A percentile compares a stretch with the other conserved stretches of the same genome.
These are phyloP conservation scores for Fusarium odoratissimum DNA, from an alignment of 2,329 filamentous ascomycete genomes.

Conservation along the genomic window DNA sequence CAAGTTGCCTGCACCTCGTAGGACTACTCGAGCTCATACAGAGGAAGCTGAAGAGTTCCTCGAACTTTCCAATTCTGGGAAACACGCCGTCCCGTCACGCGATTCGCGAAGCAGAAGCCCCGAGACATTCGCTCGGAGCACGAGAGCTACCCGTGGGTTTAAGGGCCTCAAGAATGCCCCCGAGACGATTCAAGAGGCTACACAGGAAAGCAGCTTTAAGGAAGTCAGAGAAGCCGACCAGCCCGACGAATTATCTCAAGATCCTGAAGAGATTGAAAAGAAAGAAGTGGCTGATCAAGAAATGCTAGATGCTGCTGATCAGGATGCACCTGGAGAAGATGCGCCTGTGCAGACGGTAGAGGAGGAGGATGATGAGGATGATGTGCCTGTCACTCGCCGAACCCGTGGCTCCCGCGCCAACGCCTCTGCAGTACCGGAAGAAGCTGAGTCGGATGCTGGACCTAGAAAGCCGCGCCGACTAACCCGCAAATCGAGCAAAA, in stretches of 20 bases:
- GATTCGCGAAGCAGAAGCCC: slow-evolving; percentile 68
- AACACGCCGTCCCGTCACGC: slow-evolving; percentile 62
- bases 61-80: slow-evolving; percentile 71
- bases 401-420: slow-evolving; percentile 55
- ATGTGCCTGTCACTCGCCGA: slow-evolving; percentile 60
- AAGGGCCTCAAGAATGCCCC: slow-evolving; percentile 64
- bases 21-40: slow-evolving; percentile 64
- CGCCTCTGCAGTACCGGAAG: slow-evolving; percentile 45
- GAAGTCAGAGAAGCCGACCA: slow-evolving; percentile 52
- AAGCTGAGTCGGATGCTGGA: slow-evolving; percentile 48
- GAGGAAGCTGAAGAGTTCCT: slow-evolving; percentile 67
- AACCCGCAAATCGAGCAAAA: slow-evolving; percentile 59
- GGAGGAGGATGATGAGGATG: slow-evolving; percentile 61
- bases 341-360: slow-evolving; percentile 47
- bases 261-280: slow-evolving; percentile 45
- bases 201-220: slow-evolving; percentile 61
- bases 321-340: slow-evolving; percentile 48
- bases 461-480: slow-evolving; percentile 57
- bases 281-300: slow-evolving; percentile 48
- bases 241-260: slow-evolving; percentile 53
- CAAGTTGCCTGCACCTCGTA: slow-evolving; percentile 53
- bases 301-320: slow-evolving; percentile 43
- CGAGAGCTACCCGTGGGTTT: slow-evolving; percentile 60
- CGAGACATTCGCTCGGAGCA: slow-evolving; percentile 58
- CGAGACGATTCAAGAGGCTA: slow-evolving; percentile 63